These are phyloP conservation scores for Mycena latifolia DNA, from an alignment of 768 basidiomycete species.

Conservation along the genomic window DNA sequence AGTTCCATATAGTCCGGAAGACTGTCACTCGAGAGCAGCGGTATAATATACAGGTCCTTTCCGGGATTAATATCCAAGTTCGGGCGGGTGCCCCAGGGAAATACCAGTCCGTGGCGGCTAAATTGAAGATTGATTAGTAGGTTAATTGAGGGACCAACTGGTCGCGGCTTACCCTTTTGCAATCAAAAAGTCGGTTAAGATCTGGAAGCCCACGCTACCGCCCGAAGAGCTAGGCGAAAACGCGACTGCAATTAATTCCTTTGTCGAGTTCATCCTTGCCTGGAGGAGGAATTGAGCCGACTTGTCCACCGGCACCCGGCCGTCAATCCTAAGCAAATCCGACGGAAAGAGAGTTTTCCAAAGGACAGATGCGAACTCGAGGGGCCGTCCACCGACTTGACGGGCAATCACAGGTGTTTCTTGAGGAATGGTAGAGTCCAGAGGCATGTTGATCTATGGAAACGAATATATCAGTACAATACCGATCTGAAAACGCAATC, in stretches of 20 bases:
- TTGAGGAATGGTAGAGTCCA: slow-evolving; percentile 78
- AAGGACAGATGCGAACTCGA: slow-evolving; percentile 68
- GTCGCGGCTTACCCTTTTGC: slow-evolving; percentile 73
- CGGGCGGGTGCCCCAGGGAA: slow-evolving; percentile 85
- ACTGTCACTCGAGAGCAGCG: slow-evolving; percentile 71
- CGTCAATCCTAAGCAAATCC: slow-evolving; percentile 80
- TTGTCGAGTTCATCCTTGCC: slow-evolving; percentile 79
- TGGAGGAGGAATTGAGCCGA: slow-evolving; percentile 85
- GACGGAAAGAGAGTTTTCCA: slow-evolving; percentile 86
- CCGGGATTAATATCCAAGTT: slow-evolving; percentile 78
- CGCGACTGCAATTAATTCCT: slow-evolving; percentile 84
- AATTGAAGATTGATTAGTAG: slow-evolving; percentile 31
- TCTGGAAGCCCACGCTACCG: slow-evolving; percentile 65
- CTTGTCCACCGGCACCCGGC: slow-evolving; percentile 82
- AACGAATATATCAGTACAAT: slow-evolving; percentile 2
- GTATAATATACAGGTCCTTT: slow-evolving; percentile 89
- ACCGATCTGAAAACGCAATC: not conserved
- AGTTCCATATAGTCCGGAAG: slow-evolving; percentile 91
- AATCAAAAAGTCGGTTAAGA: slow-evolving; percentile 75
- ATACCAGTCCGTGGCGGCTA: slow-evolving; percentile 89
- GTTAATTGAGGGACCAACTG: slow-evolving; percentile 27
- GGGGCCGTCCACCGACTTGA: slow-evolving; percentile 81
- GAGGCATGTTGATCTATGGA: slow-evolving; percentile 80
- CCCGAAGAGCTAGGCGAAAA: slow-evolving; percentile 67
- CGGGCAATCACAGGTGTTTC: slow-evolving; percentile 76